Conservation (phyloP, 2,329 filamentous ascomycete genomes). For the Phialemonium atrogriseum region DNA sequence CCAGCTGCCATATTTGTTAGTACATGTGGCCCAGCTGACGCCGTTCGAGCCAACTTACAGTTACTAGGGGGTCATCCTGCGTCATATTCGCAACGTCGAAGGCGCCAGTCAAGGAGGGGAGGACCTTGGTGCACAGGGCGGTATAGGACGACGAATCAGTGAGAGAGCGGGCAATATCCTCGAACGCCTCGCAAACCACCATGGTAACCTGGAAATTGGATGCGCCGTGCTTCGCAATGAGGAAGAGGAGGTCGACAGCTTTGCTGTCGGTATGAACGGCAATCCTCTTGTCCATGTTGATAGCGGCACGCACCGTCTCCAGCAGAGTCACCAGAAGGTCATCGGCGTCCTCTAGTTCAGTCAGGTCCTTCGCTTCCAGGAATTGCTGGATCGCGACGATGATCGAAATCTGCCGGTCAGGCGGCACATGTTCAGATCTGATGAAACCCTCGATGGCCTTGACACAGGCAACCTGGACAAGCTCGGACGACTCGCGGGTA, state of each 20-base stretch:
- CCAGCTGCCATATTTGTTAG: slow-evolving; percentile 34
- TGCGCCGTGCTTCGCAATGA: slow-evolving; percentile 79
- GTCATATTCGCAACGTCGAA: slow-evolving; percentile 84
- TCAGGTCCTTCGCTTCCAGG: slow-evolving; percentile 69
- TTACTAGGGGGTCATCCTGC: slow-evolving; percentile 75
- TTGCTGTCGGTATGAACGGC: slow-evolving; percentile 63
- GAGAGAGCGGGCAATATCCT: slow-evolving; percentile 70
- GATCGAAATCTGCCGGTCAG: slow-evolving; percentile 51
- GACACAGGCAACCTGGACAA: slow-evolving; percentile 88
- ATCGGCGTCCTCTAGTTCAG: slow-evolving; percentile 79
- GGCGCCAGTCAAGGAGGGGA: slow-evolving; percentile 80
- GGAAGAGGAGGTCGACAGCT: slow-evolving; percentile 78
- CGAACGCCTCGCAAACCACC: slow-evolving; percentile 83
- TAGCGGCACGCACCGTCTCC: slow-evolving; percentile 75
- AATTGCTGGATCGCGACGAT: slow-evolving; percentile 62
- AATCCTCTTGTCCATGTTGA: slow-evolving; percentile 68
- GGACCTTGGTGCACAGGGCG: slow-evolving; percentile 72
- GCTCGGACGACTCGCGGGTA: slow-evolving; percentile 66
- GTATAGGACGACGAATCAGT: slow-evolving; percentile 63
- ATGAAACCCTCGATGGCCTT: slow-evolving; percentile 70
- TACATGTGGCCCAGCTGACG: neutral
- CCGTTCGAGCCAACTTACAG: slow-evolving; percentile 36
- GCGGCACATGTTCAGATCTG: slow-evolving; percentile 39
- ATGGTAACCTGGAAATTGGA: slow-evolving; percentile 86
- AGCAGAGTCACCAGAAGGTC: slow-evolving; percentile 87